phyloP scores from a whole-genome alignment of 345 rosid species.

The Pistacia atlantica region DNA sequence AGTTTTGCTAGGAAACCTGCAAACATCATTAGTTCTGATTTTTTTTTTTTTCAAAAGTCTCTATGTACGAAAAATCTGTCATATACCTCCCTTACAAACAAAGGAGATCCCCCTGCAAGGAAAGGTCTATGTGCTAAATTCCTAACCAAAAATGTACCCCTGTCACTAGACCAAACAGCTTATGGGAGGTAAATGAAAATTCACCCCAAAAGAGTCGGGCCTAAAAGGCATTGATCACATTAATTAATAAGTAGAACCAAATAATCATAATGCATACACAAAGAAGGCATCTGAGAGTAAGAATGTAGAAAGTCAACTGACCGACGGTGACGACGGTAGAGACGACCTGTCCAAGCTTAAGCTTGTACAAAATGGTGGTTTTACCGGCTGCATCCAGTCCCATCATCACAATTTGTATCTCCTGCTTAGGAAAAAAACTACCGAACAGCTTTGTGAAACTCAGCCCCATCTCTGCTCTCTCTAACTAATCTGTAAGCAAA shows the following conservation, averaged over 20 bases:
- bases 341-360: conserved; percentile 82
- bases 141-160: not conserved
- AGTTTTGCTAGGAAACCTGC: too few species aligned
- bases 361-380: conserved; percentile 84
- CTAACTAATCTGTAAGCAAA: conserved; percentile 4
- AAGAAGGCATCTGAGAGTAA: conserved; percentile 11
- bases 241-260: too few species aligned
- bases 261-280: not conserved
- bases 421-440: conserved; percentile 68
- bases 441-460: conserved; percentile 67
- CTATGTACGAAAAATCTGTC: too few species aligned
- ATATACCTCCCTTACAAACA: too few species aligned
- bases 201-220: too few species aligned
- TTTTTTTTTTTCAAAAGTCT: too few species aligned
- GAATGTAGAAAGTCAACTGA: too few species aligned
- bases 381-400: conserved; percentile 90
- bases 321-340: conserved; percentile 82
- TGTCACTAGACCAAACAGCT: not conserved
- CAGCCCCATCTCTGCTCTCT: conserved; percentile 53
- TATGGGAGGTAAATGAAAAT: not conserved
- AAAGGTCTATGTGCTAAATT: not conserved
- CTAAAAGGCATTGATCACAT: too few species aligned
- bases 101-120: not conserved
- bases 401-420: conserved; percentile 84
- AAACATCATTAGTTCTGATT: too few species aligned